Evolutionary conservation across 768 basidiomycete genomes (phyloP), one percentile per base, ranked within the genome.

Genomic region (Hypholoma fasciculare): DNA sequence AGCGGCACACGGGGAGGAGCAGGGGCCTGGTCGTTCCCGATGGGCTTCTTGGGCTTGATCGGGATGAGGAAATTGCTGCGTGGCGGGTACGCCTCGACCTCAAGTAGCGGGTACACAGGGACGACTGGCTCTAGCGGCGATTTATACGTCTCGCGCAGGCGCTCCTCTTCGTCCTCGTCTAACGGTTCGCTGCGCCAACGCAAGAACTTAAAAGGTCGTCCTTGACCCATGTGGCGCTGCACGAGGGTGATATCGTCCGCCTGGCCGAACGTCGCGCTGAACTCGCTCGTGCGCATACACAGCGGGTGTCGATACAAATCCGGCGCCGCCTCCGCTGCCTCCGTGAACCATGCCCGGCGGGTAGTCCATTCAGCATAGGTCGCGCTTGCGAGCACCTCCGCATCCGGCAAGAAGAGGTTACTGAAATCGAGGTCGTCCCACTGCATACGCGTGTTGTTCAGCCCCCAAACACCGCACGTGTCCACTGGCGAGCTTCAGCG

Each of bases 21-120:
- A 1, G 53, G 42, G 26, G 47, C 39, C 42, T 43, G 49, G n/a
- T 40, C 38, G 9, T 23, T n/a, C 19, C 26, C 48, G 20, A 7
- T 17, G 11, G 38, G 30, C 20, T 6, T n/a, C 17, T 36, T 38
- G 57, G 5, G 58, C 47, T 37, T 63, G 19, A 74, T 64, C 16
- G 85, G 87, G 2, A 80, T 65, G 8, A 91, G 74, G 65, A 89
- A 86, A 63, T 91, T 90, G 26, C 78, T 76, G 42, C 86, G 77
- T 13, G 78, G 74, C 7, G 81, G 83, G 39, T 83, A 71, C 2
- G 75, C 60, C 56, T 79, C 72, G 2, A 82, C 89, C n/a, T 83
- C 71, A 20, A 92, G 71, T 12, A 92, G 71, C 1, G 90, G 90
- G 63, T 87, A 89, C 5, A 70, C 73, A 46, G 90, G 74, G 11